Conservation (phyloP, 2,329 filamentous ascomycete genomes). For the Ramichloridium luteum region DNA sequence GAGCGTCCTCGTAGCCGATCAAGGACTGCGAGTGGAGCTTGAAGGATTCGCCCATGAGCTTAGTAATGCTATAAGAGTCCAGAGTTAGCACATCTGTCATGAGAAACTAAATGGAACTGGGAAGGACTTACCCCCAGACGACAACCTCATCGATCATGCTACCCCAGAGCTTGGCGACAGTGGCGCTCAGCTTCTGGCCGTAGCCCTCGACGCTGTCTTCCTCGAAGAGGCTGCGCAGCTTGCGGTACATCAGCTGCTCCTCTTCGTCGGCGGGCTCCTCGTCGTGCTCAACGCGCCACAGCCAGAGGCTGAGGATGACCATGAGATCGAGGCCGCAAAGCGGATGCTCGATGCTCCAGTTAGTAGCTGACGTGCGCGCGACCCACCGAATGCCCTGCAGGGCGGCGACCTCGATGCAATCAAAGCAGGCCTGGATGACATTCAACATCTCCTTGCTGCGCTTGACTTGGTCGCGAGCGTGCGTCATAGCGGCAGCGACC, state of each 20-base stretch:
- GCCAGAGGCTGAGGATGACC: conserved; percentile 94
- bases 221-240: conserved; percentile 78
- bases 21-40: conserved; percentile 92
- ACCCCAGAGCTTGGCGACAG: conserved; percentile 89
- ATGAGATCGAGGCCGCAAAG: conserved; percentile 94
- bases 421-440: conserved; percentile 94
- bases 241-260: conserved; percentile 82
- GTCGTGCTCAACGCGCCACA: conserved; percentile 98
- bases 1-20: conserved; percentile 81
- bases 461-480: conserved; percentile 85
- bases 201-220: conserved; percentile 78
- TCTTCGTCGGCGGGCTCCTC: conserved; percentile 79
- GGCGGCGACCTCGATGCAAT: conserved; percentile 92
- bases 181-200: conserved; percentile 79
- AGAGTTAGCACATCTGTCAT: conserved; percentile 31
- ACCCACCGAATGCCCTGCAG: conserved; percentile 94
- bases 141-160: conserved; percentile 98
- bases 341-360: conserved; percentile 98
- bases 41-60: conserved; percentile 96
- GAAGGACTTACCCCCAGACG: conserved; percentile 82
- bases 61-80: conserved; percentile 55
- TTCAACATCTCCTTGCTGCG: conserved; percentile 96
- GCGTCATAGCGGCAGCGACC: conserved; percentile 91
- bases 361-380: conserved; percentile 90
- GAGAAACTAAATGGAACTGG: conserved; percentile 1